These are phyloP conservation scores for Parasitella parasitica DNA, from an alignment of 371 early-diverging fungal genomes.

Conservation along the genomic window DNA sequence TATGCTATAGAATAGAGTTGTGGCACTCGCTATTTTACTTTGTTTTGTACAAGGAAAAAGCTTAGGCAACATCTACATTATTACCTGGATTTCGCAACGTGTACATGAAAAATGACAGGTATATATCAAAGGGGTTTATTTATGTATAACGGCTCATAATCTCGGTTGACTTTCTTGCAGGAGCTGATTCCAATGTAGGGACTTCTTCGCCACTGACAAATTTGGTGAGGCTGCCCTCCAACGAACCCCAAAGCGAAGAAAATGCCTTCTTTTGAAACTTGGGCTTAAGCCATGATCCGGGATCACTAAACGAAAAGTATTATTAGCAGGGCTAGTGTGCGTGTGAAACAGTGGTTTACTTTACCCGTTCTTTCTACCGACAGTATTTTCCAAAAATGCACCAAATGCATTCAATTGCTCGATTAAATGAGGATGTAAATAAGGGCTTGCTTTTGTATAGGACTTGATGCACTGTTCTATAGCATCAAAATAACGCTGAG, in stretches of 20 bases:
- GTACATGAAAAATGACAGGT: not conserved
- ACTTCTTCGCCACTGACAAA: slow-evolving; percentile 68
- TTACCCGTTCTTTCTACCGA: slow-evolving; percentile 45
- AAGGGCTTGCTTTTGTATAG: slow-evolving; percentile 72
- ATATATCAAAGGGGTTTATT: not conserved
- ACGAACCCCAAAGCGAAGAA: slow-evolving; percentile 65
- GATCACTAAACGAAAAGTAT: slow-evolving; percentile 22
- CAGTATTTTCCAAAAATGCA: slow-evolving; percentile 44
- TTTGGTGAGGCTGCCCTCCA: slow-evolving; percentile 73
- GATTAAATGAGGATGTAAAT: slow-evolving; percentile 69
- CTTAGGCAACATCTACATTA: too few species aligned
- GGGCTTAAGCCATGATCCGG: slow-evolving; percentile 54
- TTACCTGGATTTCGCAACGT: not conserved
- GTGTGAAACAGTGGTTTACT: not conserved
- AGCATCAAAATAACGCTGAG: slow-evolving; percentile 75
- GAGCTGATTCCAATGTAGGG: slow-evolving; percentile 35
- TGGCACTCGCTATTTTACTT: too few species aligned
- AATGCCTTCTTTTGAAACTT: slow-evolving; percentile 63
- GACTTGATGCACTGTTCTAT: slow-evolving; percentile 73
- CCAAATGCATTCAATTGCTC: slow-evolving; percentile 60
- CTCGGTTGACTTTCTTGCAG: slow-evolving; percentile 47
- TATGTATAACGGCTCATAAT: slow-evolving; percentile 32
- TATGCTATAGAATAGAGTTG: too few species aligned
- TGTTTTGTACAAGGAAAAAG: too few species aligned
- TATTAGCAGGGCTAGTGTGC: not conserved